These are phyloP conservation scores for Cavenderia fasciculata DNA, from an alignment of 78 protist species.

Conservation along the genomic window DNA sequence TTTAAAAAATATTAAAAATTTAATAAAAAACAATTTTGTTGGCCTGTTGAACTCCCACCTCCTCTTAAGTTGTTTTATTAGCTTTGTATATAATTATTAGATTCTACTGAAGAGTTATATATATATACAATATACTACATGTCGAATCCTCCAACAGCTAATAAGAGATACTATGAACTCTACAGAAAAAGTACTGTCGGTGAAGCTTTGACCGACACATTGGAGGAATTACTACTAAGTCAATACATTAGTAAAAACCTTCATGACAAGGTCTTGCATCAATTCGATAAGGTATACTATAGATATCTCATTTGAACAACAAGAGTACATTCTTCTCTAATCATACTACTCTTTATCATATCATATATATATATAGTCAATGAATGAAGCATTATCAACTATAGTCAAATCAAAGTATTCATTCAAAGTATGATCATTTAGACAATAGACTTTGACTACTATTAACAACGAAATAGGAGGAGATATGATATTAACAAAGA, in stretches of 20 bases:
- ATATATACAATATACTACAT: too few relatives aligned
- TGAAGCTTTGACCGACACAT: constrained; percentile 66
- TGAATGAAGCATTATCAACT: constrained; percentile 51
- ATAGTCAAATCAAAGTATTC: constrained; percentile 37
- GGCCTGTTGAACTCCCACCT: too few relatives aligned
- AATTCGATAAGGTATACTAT: constrained; percentile 45
- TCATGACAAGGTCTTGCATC: constrained; percentile 31
- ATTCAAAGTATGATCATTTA: neutral
- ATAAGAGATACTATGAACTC: constrained; percentile 57
- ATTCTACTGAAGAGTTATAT: too few relatives aligned
- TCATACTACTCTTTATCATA: neutral
- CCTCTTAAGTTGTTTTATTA: too few relatives aligned
- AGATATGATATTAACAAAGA: neutral
- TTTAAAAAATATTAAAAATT: too few relatives aligned
- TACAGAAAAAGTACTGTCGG: constrained; percentile 58
- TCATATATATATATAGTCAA: constrained; percentile 19
- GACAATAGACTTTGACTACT: neutral
- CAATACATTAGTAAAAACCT: constrained; percentile 23
- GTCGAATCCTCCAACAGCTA: too few relatives aligned
- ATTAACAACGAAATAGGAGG: neutral
- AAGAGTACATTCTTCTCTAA: neutral
- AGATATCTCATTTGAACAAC: neutral
- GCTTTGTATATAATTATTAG: too few relatives aligned
- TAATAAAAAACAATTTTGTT: too few relatives aligned
- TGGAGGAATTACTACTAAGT: constrained; percentile 26